phyloP scores from a whole-genome alignment of 2,329 filamentous ascomycete genomes.

The Aspergillus hortae region DNA sequence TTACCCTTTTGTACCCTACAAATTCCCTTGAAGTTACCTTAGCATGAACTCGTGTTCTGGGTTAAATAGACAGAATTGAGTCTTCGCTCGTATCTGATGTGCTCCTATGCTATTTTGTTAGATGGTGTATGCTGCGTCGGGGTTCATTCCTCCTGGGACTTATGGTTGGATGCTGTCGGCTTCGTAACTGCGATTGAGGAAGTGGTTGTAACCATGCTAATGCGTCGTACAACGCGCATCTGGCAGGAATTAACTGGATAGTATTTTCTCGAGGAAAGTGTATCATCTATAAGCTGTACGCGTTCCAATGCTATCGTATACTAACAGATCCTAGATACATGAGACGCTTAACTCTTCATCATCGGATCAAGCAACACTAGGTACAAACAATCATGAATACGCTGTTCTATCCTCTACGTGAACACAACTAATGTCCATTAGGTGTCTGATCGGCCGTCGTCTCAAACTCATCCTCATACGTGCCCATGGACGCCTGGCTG shows the following conservation, averaged over 20 bases:
- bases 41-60: slow-evolving; percentile 11
- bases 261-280: no score
- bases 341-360: neutral
- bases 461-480: slow-evolving; percentile 62
- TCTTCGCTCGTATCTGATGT: neutral
- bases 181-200: no score
- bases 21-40: slow-evolving; percentile 1
- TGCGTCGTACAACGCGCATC: no score
- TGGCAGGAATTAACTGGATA: no score
- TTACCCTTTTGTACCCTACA: neutral
- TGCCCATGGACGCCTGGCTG: slow-evolving; percentile 50
- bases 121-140: no score
- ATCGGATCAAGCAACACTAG: neutral
- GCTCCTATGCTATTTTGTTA: neutral
- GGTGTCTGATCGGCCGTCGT: slow-evolving; percentile 48
- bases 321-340: no score
- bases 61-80: slow-evolving; percentile 12
- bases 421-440: slow-evolving; percentile 20
- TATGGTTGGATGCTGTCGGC: no score
- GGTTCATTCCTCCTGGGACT: no score
- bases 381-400: neutral
- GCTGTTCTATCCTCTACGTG: neutral
- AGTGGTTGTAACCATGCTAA: no score
- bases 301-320: no score
- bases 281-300: no score